Evolutionary conservation across 2,329 filamentous ascomycete species (phyloP), one percentile per base, ranked within the genome.

Genomic region (Macrophomina phaseolina): DNA sequence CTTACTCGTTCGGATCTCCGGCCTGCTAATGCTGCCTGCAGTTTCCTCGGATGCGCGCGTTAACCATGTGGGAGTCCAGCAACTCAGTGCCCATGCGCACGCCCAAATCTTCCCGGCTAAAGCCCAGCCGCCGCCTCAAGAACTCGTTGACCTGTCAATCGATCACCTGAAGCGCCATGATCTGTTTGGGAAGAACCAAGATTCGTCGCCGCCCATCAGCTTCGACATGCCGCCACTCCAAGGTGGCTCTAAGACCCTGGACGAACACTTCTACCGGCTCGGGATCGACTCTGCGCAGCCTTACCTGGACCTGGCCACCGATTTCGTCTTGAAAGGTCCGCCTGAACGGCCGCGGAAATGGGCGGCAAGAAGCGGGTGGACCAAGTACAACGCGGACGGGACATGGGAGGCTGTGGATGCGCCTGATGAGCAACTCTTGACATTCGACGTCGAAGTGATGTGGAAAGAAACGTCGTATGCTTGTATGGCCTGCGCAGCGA

Each of bases 361-460:
- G 95, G 80, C 90, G 34, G 86, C 81, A 46, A 85, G 83, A 71
- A 96, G 92, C 75, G 96, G 95, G 1, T 99, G 95, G 95, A 98
- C 94, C 0, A 97, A 93, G 79, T 99, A 99, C 80, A 85, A 90
- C 70, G 76, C 82, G 2, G 90, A 97, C 76, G 93, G 92, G 28
- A 84, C 81, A 12, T 85, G 85, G n/a, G 91, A 95, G 75, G 77
- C 84, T 3, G 87, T 97, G 4, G 88, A 90, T 68, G 87, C 89
- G 9, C 95, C 96, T 0, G 85, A 94, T 68, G 94, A 95, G 75
- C 81, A 86, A 3, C 90, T 94, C 84, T 82, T 98, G 65, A 94
- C 91, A 45, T 99, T 99, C 73, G 95, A 99, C 79, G 97, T 94
- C 0, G 95, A 99, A 79, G 94, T 97, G 55, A 90, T 99, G 90